These are phyloP conservation scores for Botrytis galanthina DNA, from an alignment of 2,329 filamentous ascomycete genomes.

Conservation along the genomic window DNA sequence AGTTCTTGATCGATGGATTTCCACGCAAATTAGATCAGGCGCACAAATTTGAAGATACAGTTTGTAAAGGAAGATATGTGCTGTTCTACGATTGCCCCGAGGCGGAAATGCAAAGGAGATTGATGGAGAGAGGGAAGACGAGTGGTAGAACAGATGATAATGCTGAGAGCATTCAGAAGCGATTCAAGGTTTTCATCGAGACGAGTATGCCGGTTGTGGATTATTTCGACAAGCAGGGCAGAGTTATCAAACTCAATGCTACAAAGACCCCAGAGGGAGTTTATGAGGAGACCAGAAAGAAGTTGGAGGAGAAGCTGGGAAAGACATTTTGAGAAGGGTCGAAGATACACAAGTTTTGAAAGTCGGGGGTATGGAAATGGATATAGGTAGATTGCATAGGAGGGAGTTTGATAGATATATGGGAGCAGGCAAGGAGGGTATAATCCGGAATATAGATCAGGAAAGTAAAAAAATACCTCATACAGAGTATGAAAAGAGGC, in stretches of 20 bases:
- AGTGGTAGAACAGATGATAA: conserved; percentile 89
- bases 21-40: conserved; percentile 98
- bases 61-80: conserved; percentile 80
- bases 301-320: conserved; percentile 51
- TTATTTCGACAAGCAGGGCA: conserved; percentile 71
- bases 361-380: not conserved
- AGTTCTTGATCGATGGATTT: conserved; percentile 82
- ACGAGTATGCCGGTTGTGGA: conserved; percentile 97
- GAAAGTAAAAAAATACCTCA: conserved; percentile 24
- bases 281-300: conserved; percentile 52
- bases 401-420: conserved; percentile 14
- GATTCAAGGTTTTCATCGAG: conserved; percentile 90
- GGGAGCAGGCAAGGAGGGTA: conserved; percentile 13
- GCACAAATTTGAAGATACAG: conserved; percentile 83
- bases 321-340: conserved; percentile 40
- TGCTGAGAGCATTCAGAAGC: conserved; percentile 90
- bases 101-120: conserved; percentile 63
- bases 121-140: conserved; percentile 23
- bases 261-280: conserved; percentile 64
- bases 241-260: conserved; percentile 78
- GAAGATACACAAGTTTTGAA: not conserved
- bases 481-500: conserved; percentile 6
- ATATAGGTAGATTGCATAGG: conserved; percentile 4
- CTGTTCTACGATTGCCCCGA: conserved; percentile 95
- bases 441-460: conserved; percentile 9